Percentiles rank a stretch among this genome's conserved stretches.
Conservation (phyloP, 768 basidiomycete species). For the Cystobasidium tubakii region DNA sequence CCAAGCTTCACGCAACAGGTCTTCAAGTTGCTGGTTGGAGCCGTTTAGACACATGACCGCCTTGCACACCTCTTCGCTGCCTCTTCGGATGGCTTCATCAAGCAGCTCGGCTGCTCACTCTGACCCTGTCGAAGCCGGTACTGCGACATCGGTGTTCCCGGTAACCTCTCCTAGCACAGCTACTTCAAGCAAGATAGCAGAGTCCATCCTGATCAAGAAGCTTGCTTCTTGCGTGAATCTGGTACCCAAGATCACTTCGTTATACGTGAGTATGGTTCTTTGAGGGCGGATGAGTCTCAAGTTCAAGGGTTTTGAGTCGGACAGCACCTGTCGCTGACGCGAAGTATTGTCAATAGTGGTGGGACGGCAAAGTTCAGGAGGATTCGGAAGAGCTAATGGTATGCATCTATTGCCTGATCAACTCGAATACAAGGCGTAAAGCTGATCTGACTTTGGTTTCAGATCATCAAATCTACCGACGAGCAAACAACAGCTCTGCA, state of each 20-base stretch:
- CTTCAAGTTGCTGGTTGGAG: too few species aligned
- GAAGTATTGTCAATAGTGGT: neutral
- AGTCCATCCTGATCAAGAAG: slow-evolving; percentile 1
- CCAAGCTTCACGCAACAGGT: too few species aligned
- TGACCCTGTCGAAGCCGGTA: neutral
- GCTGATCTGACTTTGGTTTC: neutral
- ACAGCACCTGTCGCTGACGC: too few species aligned
- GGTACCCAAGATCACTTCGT: slow-evolving; percentile 22
- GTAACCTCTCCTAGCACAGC: slow-evolving; percentile 3
- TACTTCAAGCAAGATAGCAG: slow-evolving; percentile 17
- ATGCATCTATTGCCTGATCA: neutral
- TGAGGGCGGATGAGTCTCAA: too few species aligned
- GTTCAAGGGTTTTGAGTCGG: too few species aligned
- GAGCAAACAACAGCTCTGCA: neutral
- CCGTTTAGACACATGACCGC: neutral
- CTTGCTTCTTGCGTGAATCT: slow-evolving; percentile 18
- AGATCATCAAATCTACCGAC: slow-evolving; percentile 24
- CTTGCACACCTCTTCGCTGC: neutral
- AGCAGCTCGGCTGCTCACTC: neutral
- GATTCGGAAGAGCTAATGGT: slow-evolving; percentile 27
- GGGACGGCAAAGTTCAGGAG: slow-evolving; percentile 24
- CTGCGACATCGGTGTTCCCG: neutral
- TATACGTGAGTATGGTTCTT: neutral
- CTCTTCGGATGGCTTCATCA: neutral
- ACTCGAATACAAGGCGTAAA: too few species aligned